Evolutionary conservation across 2,329 filamentous ascomycete species (phyloP).

Genomic region (Phaeosphaeria sp.): DNA sequence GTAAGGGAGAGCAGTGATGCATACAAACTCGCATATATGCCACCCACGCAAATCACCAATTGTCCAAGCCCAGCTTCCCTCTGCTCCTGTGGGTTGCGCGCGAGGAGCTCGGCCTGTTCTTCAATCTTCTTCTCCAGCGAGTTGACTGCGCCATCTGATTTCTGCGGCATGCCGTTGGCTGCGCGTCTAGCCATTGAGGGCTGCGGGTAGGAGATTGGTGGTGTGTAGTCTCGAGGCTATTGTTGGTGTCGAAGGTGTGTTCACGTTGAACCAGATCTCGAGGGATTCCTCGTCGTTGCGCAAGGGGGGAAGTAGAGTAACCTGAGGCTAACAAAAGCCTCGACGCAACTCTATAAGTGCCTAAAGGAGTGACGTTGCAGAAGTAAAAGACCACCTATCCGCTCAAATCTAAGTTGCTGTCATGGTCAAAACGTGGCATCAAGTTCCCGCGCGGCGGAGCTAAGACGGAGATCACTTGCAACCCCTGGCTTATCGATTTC

Average conservation of each 20-base stretch:
- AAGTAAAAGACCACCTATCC: neutral
- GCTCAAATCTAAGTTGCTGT: too few relatives aligned
- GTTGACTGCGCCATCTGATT: conserved; percentile 33
- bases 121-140: conserved; percentile 40
- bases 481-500: neutral
- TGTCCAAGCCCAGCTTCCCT: conserved; percentile 69
- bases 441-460: conserved; percentile 27
- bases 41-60: conserved; percentile 84
- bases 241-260: neutral
- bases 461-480: conserved; percentile 28
- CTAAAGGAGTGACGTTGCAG: neutral
- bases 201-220: neutral
- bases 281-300: neutral
- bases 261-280: neutral
- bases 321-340: too few relatives aligned
- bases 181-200: neutral
- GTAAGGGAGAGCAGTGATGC: too few relatives aligned
- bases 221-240: neutral
- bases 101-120: conserved; percentile 38
- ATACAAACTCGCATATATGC: conserved; percentile 99
- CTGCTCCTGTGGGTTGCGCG: conserved; percentile 42
- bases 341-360: neutral
- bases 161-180: conserved; percentile 30
- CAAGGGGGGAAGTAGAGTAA: neutral
- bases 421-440: conserved; percentile 40